phyloP scores from a whole-genome alignment of 2,329 filamentous ascomycete genomes.

The Trichophyton simii region DNA sequence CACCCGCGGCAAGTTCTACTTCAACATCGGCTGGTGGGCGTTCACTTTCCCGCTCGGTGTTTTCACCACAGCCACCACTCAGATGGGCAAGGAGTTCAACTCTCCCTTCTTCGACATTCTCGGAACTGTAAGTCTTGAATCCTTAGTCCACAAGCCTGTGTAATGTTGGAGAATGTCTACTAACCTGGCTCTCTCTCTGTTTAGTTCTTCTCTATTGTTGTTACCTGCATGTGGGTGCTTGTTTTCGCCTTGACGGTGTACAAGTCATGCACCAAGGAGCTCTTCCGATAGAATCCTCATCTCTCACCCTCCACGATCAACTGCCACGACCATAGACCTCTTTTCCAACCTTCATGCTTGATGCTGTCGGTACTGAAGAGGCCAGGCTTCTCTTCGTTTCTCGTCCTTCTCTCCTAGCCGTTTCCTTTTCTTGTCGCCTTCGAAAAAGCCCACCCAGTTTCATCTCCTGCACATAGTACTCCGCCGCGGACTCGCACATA shows the following conservation, averaged over 20 bases:
- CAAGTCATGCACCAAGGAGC: constrained; percentile 12
- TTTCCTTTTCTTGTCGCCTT: neutral
- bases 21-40: constrained; percentile 51
- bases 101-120: constrained; percentile 11
- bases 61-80: constrained; percentile 12
- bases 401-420: neutral
- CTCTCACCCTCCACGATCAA: neutral
- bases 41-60: constrained; percentile 43
- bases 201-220: constrained; percentile 9
- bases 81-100: constrained; percentile 11
- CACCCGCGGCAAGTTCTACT: constrained; percentile 33
- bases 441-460: neutral
- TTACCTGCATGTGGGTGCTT: constrained; percentile 11
- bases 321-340: neutral
- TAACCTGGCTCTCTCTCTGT: neutral
- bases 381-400: neutral
- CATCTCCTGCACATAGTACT: neutral
- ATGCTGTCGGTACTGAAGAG: neutral
- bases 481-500: neutral
- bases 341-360: neutral
- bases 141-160: neutral
- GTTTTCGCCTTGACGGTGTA: constrained; percentile 11
- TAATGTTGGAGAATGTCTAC: neutral
- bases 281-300: constrained; percentile 3
- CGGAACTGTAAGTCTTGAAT: constrained; percentile 10